Evolutionary conservation across 1,284 basidiomycete genomes (phyloP).

Genomic region (Erythrobasidium hasegawianum): DNA sequence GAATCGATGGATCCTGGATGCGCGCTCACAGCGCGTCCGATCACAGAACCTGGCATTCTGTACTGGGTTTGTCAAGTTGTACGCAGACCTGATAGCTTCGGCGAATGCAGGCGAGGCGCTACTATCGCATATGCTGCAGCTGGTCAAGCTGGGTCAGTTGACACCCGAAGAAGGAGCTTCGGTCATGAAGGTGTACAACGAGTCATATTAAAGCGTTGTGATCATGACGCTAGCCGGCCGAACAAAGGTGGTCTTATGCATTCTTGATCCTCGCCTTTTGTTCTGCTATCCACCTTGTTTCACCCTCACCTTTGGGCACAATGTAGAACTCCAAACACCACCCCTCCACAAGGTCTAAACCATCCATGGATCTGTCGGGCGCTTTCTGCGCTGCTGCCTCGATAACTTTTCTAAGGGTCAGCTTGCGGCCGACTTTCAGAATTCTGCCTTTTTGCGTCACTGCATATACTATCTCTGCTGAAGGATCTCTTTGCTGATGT

Average conservation of each 20-base stretch:
- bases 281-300: constrained; percentile 82
- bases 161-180: constrained; percentile 16
- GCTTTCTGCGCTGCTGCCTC: constrained; percentile 53
- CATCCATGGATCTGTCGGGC: constrained; percentile 65
- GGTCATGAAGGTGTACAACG: not conserved
- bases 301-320: constrained; percentile 73
- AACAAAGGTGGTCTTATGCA: no score
- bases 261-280: constrained; percentile 58
- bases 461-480: constrained; percentile 70
- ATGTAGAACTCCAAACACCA: constrained; percentile 68
- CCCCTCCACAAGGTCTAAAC: constrained; percentile 79
- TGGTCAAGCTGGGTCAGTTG: constrained; percentile 29
- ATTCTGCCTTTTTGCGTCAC: constrained; percentile 70
- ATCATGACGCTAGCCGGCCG: not conserved
- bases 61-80: constrained; percentile 19
- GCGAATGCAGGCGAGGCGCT: constrained; percentile 13
- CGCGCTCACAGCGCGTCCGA: constrained; percentile 16
- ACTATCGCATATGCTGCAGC: constrained; percentile 20
- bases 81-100: constrained; percentile 12
- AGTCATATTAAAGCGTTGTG: not conserved
- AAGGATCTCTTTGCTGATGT: constrained; percentile 48
- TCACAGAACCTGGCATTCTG: constrained; percentile 26
- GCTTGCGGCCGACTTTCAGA: constrained; percentile 83
- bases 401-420: constrained; percentile 74
- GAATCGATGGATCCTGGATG: constrained; percentile 25